These are phyloP conservation scores for Kwoniella dejecticola DNA, from an alignment of 768 basidiomycete species.

Conservation along the genomic window DNA sequence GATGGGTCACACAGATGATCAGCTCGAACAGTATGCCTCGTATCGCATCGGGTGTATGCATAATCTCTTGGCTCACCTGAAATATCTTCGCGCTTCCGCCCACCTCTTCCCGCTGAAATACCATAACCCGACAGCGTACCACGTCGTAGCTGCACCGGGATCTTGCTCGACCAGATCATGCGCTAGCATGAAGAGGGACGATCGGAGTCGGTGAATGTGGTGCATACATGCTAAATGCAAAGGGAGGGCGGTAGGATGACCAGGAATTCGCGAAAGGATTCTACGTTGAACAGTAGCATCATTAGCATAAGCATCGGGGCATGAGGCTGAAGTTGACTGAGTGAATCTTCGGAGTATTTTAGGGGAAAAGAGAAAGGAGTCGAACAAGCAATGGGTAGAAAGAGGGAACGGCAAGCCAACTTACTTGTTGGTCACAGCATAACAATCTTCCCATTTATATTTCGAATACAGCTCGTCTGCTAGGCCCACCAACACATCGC, in stretches of 20 bases:
- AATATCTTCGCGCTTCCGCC: slow-evolving; percentile 88
- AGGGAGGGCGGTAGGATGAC: slow-evolving; percentile 87
- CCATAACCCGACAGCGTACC: slow-evolving; percentile 99
- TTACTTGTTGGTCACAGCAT: slow-evolving; percentile 77
- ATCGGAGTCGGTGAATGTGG: slow-evolving; percentile 86
- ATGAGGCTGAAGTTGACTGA: no score
- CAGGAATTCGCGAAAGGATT: slow-evolving; percentile 78
- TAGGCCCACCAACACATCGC: slow-evolving; percentile 85
- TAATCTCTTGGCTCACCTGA: slow-evolving; percentile 75
- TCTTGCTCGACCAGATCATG: slow-evolving; percentile 94
- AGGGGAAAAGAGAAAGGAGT: not conserved
- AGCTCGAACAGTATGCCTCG: no score
- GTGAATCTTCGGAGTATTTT: no score
- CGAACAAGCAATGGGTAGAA: not conserved
- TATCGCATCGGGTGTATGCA: no score
- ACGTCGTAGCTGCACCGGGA: slow-evolving; percentile 87
- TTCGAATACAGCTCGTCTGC: slow-evolving; percentile 86
- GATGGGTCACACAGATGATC: no score
- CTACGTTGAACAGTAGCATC: slow-evolving; percentile 58
- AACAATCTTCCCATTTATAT: slow-evolving; percentile 94
- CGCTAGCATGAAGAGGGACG: slow-evolving; percentile 90
- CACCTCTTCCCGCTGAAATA: slow-evolving; percentile 85
- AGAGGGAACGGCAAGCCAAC: slow-evolving; percentile 3
- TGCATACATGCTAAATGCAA: slow-evolving; percentile 98
- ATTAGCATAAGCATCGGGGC: not conserved